Percentiles rank a stretch among this genome's conserved stretches.
phyloP scores from a whole-genome alignment of 148 eudicot species.

The Nepenthes mirabilis region DNA sequence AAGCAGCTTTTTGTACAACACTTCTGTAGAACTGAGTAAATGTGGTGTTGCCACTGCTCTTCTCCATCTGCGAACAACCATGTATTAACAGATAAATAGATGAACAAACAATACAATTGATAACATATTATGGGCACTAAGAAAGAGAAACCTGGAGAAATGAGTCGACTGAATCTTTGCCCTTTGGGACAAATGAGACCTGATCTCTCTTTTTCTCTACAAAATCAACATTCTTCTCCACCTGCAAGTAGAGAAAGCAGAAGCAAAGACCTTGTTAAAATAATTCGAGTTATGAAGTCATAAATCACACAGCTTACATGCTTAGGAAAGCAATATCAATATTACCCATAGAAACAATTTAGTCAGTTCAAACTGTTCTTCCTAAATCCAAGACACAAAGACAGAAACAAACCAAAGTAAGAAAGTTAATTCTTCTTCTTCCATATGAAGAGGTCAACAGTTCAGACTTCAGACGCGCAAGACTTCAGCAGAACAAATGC shows the following conservation, averaged over 20 bases:
- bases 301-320: too few species aligned
- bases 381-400: too few species aligned
- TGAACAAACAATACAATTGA: background rate
- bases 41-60: constrained; percentile 33
- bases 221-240: constrained; percentile 77
- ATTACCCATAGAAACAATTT: too few species aligned
- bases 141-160: constrained; percentile 64
- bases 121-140: constrained; percentile 3
- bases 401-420: too few species aligned
- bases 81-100: background rate
- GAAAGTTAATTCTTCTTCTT: too few species aligned
- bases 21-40: constrained; percentile 79
- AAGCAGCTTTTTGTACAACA: constrained; percentile 51
- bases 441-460: too few species aligned
- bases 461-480: too few species aligned
- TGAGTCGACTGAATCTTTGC: constrained; percentile 54
- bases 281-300: too few species aligned
- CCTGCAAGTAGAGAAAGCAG: constrained; percentile 25
- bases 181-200: constrained; percentile 71
- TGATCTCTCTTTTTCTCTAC: constrained; percentile 83
- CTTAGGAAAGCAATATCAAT: too few species aligned
- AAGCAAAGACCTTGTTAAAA: too few species aligned
- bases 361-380: too few species aligned
- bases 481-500: too few species aligned
- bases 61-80: constrained; percentile 48